Conservation (phyloP, 345 rosid genomes). For the Xanthoceras sorbifolium region DNA sequence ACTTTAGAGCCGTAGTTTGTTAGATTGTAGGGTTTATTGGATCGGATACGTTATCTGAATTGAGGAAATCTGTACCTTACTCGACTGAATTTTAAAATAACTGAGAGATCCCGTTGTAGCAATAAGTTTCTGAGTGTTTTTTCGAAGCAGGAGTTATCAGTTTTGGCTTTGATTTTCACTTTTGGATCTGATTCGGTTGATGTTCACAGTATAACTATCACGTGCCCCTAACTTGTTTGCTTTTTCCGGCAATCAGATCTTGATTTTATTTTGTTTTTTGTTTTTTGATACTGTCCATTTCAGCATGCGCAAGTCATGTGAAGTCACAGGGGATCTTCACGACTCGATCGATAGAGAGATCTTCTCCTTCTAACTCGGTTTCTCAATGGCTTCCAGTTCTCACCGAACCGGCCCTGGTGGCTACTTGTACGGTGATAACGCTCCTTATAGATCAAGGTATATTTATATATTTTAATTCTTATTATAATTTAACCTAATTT, state of each 20-base stretch:
- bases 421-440: conserved; percentile 60
- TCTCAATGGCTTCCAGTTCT: conserved; percentile 52
- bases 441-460: conserved; percentile 68
- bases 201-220: not conserved
- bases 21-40: not conserved
- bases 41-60: conserved; percentile 4
- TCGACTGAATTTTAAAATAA: not conserved
- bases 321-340: not conserved
- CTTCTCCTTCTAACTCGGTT: not conserved
- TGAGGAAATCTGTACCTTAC: not conserved
- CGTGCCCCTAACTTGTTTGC: not conserved
- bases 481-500: not conserved
- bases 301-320: not conserved
- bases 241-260: not conserved
- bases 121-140: not conserved
- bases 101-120: conserved; percentile 7
- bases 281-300: not conserved
- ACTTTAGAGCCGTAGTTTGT: not conserved
- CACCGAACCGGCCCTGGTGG: conserved; percentile 51
- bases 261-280: not conserved
- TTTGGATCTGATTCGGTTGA: conserved; percentile 7
- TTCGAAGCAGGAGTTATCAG: not conserved
- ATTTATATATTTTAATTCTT: not conserved
- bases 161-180: no score
- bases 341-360: not conserved